A percentile compares a stretch with the other conserved stretches of the same genome.
Evolutionary conservation across 768 basidiomycete species (phyloP).

Genomic region (Lactifluus pinguis): DNA sequence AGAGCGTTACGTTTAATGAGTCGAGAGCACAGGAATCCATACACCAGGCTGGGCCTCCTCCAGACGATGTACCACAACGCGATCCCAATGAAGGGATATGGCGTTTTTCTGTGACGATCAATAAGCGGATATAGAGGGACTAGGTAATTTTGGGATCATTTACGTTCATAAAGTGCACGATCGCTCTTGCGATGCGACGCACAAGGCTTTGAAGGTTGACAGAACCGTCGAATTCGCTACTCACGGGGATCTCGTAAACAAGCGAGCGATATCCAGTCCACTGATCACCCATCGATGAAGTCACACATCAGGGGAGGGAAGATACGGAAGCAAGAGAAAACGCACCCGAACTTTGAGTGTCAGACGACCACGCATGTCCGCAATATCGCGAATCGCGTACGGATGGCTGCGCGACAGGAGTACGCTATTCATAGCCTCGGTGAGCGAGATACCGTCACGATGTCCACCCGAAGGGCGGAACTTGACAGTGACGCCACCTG

Average conservation of each 20-base stretch:
- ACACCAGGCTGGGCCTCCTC: slow-evolving; percentile 14
- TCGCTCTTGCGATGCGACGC: slow-evolving; percentile 16
- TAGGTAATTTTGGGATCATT: not conserved
- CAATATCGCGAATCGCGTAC: slow-evolving; percentile 13
- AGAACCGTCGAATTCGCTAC: slow-evolving; percentile 1
- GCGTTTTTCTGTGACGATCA: slow-evolving; percentile 3
- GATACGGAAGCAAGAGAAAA: not conserved
- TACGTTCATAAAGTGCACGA: slow-evolving; percentile 19
- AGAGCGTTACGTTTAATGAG: not conserved
- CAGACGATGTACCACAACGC: slow-evolving; percentile 17
- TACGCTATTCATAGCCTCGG: slow-evolving; percentile 7
- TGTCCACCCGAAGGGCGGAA: slow-evolving; percentile 14
- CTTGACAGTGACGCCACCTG: slow-evolving; percentile 5
- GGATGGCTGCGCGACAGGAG: slow-evolving; percentile 4
- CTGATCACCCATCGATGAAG: not conserved
- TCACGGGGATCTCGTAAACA: slow-evolving; percentile 16
- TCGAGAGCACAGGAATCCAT: slow-evolving; percentile 15
- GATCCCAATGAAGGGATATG: slow-evolving; percentile 18
- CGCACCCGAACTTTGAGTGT: slow-evolving; percentile 16
- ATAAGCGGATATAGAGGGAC: not conserved
- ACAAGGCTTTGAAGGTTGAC: slow-evolving; percentile 15
- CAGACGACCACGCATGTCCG: slow-evolving; percentile 10
- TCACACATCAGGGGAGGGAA: not conserved
- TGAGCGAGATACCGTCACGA: slow-evolving; percentile 13
- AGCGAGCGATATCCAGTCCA: slow-evolving; percentile 18